Base-by-base conservation (phyloP, 2,329 filamentous ascomycete species). In the Aspergillus fischeri region DNA sequence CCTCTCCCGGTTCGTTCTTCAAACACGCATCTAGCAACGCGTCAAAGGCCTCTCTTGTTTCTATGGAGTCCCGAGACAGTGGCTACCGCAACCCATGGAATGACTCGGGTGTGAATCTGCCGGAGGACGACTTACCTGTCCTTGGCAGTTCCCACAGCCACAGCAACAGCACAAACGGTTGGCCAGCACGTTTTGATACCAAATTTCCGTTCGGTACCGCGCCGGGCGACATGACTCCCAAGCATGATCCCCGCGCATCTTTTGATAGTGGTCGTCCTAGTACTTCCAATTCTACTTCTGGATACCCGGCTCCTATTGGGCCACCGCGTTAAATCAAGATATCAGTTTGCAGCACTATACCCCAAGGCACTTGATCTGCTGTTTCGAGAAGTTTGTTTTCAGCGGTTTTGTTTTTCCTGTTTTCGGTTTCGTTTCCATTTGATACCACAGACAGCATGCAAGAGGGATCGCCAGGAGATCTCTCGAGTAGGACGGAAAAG, bases 21-120 rank as follows among this genome's bases (percentile, higher is more conserved):
- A 97, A 96, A 78, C 88, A 89, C 65, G 92, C 92, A 59, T 92
- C 89, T 25, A 89, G 81, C 78, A 93, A 93, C 68, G 89, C 90
- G 55, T 97, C 93, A 64, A 97, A 96, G 78, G 94, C 93, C 51
- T 97, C 93, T 35, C 86, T 97, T 65, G 92, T 96, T 66, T 96
- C 92, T 61, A 92, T 97, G 74, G 93, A 97, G 77, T 97, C 92
- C 51, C 92, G 92, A 38, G 90, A 93, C 72, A 96, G 92, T 79
- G 91, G 91, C 65, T 95, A 96, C 75, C 90, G 92, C 75, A 96
- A 97, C 77, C 92, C 92, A 60, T 97, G 93, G 93, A 97, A 97
- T 74, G 93, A 97, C 74, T 96, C 91, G 70, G 93, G 92, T 68
- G 92, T 97, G 71, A 97, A 97, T 73, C 86, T 97, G 65, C 83